Conservation (phyloP, 352 stramenopile genomes). For the Pythium coloratum region DNA sequence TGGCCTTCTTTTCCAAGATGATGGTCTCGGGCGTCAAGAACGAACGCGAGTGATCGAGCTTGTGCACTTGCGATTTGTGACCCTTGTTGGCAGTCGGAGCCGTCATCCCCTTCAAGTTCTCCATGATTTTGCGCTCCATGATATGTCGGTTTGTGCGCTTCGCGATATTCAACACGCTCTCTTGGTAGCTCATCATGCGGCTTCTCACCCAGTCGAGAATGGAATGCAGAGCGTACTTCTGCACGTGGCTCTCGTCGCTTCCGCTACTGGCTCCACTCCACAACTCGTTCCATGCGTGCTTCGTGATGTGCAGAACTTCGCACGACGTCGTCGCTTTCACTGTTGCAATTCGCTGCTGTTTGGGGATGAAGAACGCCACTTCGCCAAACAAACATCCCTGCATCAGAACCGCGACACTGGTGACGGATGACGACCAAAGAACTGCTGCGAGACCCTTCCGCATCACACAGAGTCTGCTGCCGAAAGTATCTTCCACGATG, state of each 20-base stretch:
- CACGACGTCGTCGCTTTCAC: constrained; percentile 61
- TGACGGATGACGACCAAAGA: constrained; percentile 53
- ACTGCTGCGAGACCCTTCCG: constrained; percentile 50
- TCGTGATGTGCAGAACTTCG: constrained; percentile 63
- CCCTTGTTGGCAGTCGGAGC: constrained; percentile 3
- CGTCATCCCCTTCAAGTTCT: constrained; percentile 36
- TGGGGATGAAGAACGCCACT: constrained; percentile 63
- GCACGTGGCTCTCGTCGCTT: constrained; percentile 41
- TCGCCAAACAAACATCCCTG: constrained; percentile 70
- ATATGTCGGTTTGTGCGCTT: constrained; percentile 42
- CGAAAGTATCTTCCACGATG: constrained; percentile 54
- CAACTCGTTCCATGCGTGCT: constrained; percentile 61
- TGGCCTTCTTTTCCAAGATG: constrained; percentile 65
- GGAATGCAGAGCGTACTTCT: constrained; percentile 53
- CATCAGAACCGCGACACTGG: constrained; percentile 58
- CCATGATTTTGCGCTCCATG: constrained; percentile 31
- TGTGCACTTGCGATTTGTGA: neutral
- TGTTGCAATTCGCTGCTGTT: constrained; percentile 56
- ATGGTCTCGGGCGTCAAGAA: constrained; percentile 41
- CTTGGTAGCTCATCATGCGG: constrained; percentile 45
- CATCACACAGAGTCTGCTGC: constrained; percentile 58
- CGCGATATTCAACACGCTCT: constrained; percentile 35
- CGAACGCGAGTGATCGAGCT: constrained; percentile 2
- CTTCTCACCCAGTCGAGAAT: constrained; percentile 61
- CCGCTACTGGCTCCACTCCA: constrained; percentile 38